phyloP scores from a whole-genome alignment of 371 early-diverging fungal species.

The Cokeromyces recurvatus region DNA sequence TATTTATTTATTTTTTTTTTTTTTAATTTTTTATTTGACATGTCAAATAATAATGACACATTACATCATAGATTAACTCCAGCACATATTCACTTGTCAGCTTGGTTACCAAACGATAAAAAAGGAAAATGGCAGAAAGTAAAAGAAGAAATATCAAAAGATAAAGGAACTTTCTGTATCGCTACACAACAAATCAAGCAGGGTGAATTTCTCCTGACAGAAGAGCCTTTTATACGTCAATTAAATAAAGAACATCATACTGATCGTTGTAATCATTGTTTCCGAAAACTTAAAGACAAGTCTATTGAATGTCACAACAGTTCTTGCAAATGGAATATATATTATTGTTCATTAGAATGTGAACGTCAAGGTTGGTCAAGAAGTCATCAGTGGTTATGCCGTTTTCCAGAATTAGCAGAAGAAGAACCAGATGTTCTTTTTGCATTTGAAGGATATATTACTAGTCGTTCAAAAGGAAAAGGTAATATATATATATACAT shows the following conservation, averaged over 20 bases:
- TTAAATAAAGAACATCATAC: neutral
- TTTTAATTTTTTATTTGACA: too few species aligned
- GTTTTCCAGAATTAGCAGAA: slow-evolving; percentile 7
- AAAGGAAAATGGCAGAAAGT: too few species aligned
- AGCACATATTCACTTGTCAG: slow-evolving; percentile 7
- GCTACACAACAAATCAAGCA: neutral
- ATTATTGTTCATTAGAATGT: slow-evolving; percentile 16
- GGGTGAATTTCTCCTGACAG: slow-evolving; percentile 7
- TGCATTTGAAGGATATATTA: slow-evolving; percentile 18
- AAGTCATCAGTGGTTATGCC: slow-evolving; percentile 16
- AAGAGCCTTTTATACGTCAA: slow-evolving; percentile 20
- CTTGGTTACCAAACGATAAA: neutral
- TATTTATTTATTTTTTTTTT: too few species aligned
- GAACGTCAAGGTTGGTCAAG: slow-evolving; percentile 9
- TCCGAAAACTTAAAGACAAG: neutral
- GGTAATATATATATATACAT: neutral
- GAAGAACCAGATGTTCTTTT: slow-evolving; percentile 7
- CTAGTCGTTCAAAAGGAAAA: slow-evolving; percentile 1
- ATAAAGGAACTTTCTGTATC: slow-evolving; percentile 2
- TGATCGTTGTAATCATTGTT: slow-evolving; percentile 14
- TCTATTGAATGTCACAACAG: too few species aligned
- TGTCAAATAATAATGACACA: too few species aligned
- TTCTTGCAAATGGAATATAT: too few species aligned
- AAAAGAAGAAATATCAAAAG: neutral
- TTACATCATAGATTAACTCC: slow-evolving; percentile 10